Evolutionary conservation across 2,329 filamentous ascomycete genomes (phyloP).

Genomic region (Clonostachys sp.): DNA sequence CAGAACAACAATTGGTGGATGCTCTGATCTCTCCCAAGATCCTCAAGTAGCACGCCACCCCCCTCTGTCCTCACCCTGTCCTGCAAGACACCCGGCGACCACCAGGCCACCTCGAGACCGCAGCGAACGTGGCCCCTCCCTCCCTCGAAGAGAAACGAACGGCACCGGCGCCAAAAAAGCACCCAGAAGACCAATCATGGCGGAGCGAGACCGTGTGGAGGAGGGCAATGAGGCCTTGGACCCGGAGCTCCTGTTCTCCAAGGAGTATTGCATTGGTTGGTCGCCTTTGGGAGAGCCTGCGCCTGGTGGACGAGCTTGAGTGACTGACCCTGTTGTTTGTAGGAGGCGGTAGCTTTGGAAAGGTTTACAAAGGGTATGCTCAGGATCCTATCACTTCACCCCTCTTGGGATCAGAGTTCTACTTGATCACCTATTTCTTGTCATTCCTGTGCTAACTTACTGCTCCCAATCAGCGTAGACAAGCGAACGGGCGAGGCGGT

Average conservation of each 20-base stretch:
- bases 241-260: conserved; percentile 88
- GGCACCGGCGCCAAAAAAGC: not conserved
- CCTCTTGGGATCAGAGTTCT: not conserved
- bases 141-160: no score
- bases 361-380: conserved; percentile 90
- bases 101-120: no score
- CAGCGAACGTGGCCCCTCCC: no score
- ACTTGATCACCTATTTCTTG: not conserved
- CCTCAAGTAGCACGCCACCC: no score
- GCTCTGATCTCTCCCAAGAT: no score
- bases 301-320: not conserved
- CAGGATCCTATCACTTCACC: not conserved
- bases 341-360: conserved; percentile 97
- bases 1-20: no score
- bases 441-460: not conserved
- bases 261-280: conserved; percentile 83
- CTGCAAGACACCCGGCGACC: no score
- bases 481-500: conserved; percentile 90
- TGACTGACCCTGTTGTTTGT: conserved; percentile 6
- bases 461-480: conserved; percentile 62
- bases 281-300: conserved; percentile 13
- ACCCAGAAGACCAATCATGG: conserved; percentile 27
- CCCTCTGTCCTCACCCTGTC: no score
- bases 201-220: conserved; percentile 40
- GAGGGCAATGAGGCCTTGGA: conserved; percentile 56